These are phyloP conservation scores for Neoarthrinium moseri DNA, from an alignment of 2,329 filamentous ascomycete genomes.

Conservation along the genomic window DNA sequence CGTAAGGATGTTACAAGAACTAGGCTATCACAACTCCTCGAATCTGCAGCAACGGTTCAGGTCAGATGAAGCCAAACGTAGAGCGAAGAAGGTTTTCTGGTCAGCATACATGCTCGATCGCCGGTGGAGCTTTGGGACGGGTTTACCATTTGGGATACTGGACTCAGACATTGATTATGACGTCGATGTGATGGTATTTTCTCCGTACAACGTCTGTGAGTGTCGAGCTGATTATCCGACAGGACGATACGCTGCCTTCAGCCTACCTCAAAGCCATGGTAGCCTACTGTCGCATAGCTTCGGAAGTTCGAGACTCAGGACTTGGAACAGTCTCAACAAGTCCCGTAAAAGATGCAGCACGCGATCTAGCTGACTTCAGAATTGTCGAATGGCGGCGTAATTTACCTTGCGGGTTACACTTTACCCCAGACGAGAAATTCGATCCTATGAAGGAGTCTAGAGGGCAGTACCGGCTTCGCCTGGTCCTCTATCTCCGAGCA, in stretches of 20 bases:
- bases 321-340: background rate
- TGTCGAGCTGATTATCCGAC: background rate
- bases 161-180: constrained; percentile 8
- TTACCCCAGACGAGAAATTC: background rate
- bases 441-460: constrained; percentile 1
- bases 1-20: constrained; percentile 4
- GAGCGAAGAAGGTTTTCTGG: constrained; percentile 3
- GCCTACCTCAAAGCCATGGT: constrained; percentile 6
- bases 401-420: background rate
- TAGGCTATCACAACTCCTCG: constrained; percentile 18
- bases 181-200: background rate
- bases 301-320: constrained; percentile 5
- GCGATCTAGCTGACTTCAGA: constrained; percentile 3
- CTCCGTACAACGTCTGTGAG: background rate
- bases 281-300: constrained; percentile 3
- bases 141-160: constrained; percentile 4
- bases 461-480: constrained; percentile 5
- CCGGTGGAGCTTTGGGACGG: constrained; percentile 8
- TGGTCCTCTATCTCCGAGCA: constrained; percentile 5
- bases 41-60: constrained; percentile 26
- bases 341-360: constrained; percentile 3
- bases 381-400: constrained; percentile 3
- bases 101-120: constrained; percentile 5
- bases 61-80: background rate
- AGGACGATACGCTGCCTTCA: constrained; percentile 2